Evolutionary conservation across 148 eudicot genomes (phyloP).

Genomic region (Bassia scoparia): DNA sequence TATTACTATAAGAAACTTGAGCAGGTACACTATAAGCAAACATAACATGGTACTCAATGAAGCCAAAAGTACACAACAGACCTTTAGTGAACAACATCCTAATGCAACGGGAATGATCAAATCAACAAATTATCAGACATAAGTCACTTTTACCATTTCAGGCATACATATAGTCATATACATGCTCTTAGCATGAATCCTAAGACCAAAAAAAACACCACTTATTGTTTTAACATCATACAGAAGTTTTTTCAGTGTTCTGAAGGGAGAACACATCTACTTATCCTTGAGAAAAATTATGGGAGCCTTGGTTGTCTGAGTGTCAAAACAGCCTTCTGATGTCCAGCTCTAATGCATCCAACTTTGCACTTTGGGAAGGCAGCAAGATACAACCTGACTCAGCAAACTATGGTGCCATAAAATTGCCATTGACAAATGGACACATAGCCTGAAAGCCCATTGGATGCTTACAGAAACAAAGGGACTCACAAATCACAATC

Average conservation of each 20-base stretch:
- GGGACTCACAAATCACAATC: not conserved
- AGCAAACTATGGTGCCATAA: not conserved
- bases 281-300: not conserved
- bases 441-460: not conserved
- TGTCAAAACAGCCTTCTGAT: not conserved
- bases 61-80: no score
- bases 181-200: not conserved
- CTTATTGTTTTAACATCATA: no score
- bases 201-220: not conserved
- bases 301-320: not conserved
- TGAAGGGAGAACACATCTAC: not conserved
- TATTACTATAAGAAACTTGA: no score
- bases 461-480: not conserved
- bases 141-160: no score
- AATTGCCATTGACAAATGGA: not conserved
- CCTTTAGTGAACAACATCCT: no score
- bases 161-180: no score
- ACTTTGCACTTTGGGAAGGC: not conserved
- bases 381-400: not conserved
- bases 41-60: no score
- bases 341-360: not conserved
- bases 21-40: no score
- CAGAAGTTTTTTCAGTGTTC: not conserved
- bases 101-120: no score
- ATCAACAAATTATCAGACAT: no score